Evolutionary conservation across 495 filamentous ascomycete genomes (phyloP).

Genomic region (Copromyces sp.): DNA sequence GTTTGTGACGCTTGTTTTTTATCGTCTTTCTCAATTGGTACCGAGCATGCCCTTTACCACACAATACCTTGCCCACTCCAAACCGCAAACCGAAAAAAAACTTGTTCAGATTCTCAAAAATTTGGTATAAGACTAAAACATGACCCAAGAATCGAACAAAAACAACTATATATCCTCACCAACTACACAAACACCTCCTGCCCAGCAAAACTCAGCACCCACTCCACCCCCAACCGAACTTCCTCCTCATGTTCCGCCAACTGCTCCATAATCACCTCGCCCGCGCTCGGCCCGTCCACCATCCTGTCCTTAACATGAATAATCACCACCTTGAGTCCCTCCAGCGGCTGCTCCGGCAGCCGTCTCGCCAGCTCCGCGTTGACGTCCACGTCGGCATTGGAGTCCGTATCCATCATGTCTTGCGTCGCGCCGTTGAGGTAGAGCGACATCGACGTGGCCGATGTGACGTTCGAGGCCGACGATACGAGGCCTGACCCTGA

Average conservation of each 20-base stretch:
- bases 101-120: too few species aligned
- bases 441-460: background rate
- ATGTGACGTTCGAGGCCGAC: background rate
- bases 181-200: conserved; percentile 27
- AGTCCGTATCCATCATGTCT: background rate
- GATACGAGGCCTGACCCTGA: background rate
- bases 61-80: background rate
- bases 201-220: conserved; percentile 55
- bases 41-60: too few species aligned
- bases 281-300: conserved; percentile 47
- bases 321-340: conserved; percentile 55
- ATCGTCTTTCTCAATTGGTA: too few species aligned
- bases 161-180: too few species aligned
- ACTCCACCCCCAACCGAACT: conserved; percentile 64
- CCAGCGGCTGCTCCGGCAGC: conserved; percentile 19
- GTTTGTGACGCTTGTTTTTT: too few species aligned
- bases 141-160: too few species aligned
- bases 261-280: conserved; percentile 57
- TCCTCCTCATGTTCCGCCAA: conserved; percentile 50
- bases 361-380: background rate
- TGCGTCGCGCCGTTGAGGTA: background rate
- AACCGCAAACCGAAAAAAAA: too few species aligned
- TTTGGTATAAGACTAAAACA: too few species aligned
- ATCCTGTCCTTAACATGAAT: conserved; percentile 77
- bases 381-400: background rate